phyloP scores from a whole-genome alignment of 2,329 filamentous ascomycete species.

The Shiraia sp. region DNA sequence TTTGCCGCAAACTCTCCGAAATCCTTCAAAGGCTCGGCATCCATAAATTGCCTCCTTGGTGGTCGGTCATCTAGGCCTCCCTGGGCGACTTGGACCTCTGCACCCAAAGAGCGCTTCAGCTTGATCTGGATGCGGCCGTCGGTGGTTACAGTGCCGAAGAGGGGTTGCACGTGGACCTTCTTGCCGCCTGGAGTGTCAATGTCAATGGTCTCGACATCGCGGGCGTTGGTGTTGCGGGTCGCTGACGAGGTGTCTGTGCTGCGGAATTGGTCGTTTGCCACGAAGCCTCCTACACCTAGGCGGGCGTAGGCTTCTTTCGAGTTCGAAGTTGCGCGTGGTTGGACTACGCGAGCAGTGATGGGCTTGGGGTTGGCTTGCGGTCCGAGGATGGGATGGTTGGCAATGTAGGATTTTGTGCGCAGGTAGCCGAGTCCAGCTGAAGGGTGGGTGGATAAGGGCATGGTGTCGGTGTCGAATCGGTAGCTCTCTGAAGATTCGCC shows the following conservation, averaged over 20 bases:
- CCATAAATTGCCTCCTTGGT: too few species aligned
- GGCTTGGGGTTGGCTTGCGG: constrained; percentile 59
- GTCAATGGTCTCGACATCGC: constrained; percentile 45
- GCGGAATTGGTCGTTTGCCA: constrained; percentile 44
- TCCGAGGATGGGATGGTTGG: constrained; percentile 65
- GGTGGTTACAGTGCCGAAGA: constrained; percentile 42
- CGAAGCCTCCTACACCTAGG: constrained; percentile 52
- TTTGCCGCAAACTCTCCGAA: too few species aligned
- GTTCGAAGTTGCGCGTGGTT: constrained; percentile 30
- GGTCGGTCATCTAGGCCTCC: too few species aligned
- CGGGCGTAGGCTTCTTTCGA: constrained; percentile 33
- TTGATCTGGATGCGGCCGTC: constrained; percentile 38
- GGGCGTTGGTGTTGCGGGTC: constrained; percentile 12
- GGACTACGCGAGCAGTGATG: constrained; percentile 61
- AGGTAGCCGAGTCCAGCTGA: constrained; percentile 67
- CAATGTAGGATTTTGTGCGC: constrained; percentile 57
- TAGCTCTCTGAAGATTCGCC: constrained; percentile 32
- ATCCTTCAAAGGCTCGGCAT: too few species aligned
- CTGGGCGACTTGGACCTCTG: constrained; percentile 25
- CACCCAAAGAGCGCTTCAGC: constrained; percentile 20
- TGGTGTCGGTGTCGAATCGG: constrained; percentile 40
- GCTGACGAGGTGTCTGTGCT: constrained; percentile 32
- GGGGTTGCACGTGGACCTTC: constrained; percentile 57
- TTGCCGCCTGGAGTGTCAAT: constrained; percentile 52
- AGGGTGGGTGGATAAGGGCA: constrained; percentile 63